Evolutionary conservation across 2,329 filamentous ascomycete genomes (phyloP), one percentile per base, ranked within the genome.

Genomic region (Colletotrichum musicola): DNA sequence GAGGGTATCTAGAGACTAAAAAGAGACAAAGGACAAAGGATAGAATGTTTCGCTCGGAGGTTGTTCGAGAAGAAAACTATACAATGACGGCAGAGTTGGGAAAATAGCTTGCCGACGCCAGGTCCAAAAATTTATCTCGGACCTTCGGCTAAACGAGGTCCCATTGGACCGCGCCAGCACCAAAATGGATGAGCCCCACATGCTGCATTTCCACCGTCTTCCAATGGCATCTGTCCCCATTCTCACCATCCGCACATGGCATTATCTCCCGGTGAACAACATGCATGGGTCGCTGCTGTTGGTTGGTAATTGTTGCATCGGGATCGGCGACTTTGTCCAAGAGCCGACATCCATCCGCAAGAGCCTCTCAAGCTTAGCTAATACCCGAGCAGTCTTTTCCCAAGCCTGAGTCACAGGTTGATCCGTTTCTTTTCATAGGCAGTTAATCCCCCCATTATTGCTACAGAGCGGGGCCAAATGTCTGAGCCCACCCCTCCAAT

Each of bases 71-170:
- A 64, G 71, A 70, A 68, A 71, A 73, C 71, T 74, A 74, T 62
- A 58, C 53, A 55, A 50, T 69, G 67, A 67, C 60, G 65, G 60
- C 70, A 27, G 58, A 60, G 57, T 57, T 68, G 64, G 63, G 63
- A 64, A 35, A 35, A 10, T 10, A 35, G 30, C 53, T 62, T n/a
- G 50, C 25, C 60, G 56, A 10, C 62, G 53, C 51, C 49, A 55
- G 60, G 74, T 76, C 76, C 75, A 81, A 82, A 79, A 82, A 82
- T 79, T 81, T 79, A 79, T 78, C 74, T 76, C 77, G 75, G 78
- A 76, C 74, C 68, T 68, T 80, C 80, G 80, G 80, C 74, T 80
- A 82, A 81, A 81, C 76, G 75, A 78, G 76, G 75, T 73, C 74
- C 73, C 74, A 77, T 72, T 68, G 70, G 40, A 16, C 16, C 44